A percentile compares a stretch with the other conserved stretches of the same genome.
Conservation (phyloP, 148 eudicot genomes). For the Drosera capensis region DNA sequence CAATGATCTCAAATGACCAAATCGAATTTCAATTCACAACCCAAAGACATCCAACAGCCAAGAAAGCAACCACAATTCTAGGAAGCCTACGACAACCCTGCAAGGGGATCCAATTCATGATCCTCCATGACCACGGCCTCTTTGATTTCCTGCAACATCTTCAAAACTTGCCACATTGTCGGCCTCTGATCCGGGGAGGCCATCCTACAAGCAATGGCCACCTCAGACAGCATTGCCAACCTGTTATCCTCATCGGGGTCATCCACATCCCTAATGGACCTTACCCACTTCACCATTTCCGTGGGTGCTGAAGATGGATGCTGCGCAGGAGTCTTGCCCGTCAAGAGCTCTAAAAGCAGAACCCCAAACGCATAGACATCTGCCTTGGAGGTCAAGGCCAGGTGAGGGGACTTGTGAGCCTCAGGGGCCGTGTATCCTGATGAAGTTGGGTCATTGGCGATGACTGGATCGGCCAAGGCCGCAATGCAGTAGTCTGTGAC, state of each 20-base stretch:
- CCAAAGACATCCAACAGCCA: too few relatives aligned
- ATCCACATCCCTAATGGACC: constrained; percentile 31
- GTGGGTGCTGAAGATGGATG: constrained; percentile 32
- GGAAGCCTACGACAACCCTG: constrained; percentile 11
- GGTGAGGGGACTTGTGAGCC: constrained; percentile 16
- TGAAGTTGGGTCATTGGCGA: constrained; percentile 13
- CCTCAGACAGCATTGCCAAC: constrained; percentile 55
- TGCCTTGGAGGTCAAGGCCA: constrained; percentile 27
- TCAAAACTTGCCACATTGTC: constrained; percentile 72
- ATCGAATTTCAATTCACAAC: too few relatives aligned
- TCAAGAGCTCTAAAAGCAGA: constrained; percentile 52
- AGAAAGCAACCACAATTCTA: too few relatives aligned
- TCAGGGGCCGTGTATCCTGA: constrained; percentile 51
- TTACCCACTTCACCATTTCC: constrained; percentile 46
- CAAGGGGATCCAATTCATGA: constrained; percentile 12
- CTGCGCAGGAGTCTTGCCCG: constrained; percentile 39
- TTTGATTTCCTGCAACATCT: constrained; percentile 67
- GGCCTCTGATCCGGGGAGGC: constrained; percentile 52
- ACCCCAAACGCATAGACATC: constrained; percentile 66
- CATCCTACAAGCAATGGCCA: constrained; percentile 50
- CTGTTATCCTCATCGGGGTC: constrained; percentile 28
- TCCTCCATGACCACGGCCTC: constrained; percentile 44
- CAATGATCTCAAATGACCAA: too few relatives aligned
- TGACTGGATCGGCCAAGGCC: constrained; percentile 13
- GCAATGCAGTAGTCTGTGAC: constrained; percentile 59